Conservation (phyloP, 2,329 filamentous ascomycete genomes). For the Mariannaea elegans region DNA sequence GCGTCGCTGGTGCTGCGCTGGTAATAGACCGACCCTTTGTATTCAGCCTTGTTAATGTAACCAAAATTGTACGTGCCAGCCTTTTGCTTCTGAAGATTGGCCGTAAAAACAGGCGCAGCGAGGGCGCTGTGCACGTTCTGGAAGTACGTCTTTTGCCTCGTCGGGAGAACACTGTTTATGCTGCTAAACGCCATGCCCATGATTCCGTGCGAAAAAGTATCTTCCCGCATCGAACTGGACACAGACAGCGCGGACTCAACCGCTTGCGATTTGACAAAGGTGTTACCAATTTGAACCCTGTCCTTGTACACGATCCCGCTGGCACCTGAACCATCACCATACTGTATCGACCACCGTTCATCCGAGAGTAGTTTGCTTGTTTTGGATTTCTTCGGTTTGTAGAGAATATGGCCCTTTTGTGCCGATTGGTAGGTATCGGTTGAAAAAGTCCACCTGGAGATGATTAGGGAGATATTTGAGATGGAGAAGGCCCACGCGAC, state of each 20-base stretch:
- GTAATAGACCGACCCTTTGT: constrained; percentile 67
- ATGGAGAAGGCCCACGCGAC: background rate
- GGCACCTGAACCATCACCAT: constrained; percentile 72
- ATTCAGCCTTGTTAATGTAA: constrained; percentile 64
- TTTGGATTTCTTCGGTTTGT: constrained; percentile 57
- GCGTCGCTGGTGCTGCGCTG: constrained; percentile 58
- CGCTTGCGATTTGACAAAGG: constrained; percentile 68
- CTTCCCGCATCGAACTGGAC: constrained; percentile 52
- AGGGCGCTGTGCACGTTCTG: constrained; percentile 46
- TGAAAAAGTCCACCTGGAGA: constrained; percentile 73
- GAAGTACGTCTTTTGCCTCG: constrained; percentile 45
- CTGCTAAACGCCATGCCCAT: constrained; percentile 45
- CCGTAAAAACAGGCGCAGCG: constrained; percentile 47
- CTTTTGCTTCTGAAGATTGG: constrained; percentile 44
- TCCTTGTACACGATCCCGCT: constrained; percentile 73
- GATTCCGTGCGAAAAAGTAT: constrained; percentile 48
- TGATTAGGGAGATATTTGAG: constrained; percentile 24
- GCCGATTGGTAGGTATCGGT: constrained; percentile 59
- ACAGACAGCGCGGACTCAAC: constrained; percentile 71
- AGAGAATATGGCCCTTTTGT: constrained; percentile 63
- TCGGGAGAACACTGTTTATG: constrained; percentile 47
- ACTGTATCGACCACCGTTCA: constrained; percentile 66
- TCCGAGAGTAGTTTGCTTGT: constrained; percentile 53
- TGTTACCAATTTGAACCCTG: constrained; percentile 67
- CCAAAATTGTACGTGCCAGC: constrained; percentile 53